Percentiles rank a stretch among this genome's conserved stretches.
Evolutionary conservation across 768 basidiomycete species (phyloP).

Genomic region (Scleroderma bovista): DNA sequence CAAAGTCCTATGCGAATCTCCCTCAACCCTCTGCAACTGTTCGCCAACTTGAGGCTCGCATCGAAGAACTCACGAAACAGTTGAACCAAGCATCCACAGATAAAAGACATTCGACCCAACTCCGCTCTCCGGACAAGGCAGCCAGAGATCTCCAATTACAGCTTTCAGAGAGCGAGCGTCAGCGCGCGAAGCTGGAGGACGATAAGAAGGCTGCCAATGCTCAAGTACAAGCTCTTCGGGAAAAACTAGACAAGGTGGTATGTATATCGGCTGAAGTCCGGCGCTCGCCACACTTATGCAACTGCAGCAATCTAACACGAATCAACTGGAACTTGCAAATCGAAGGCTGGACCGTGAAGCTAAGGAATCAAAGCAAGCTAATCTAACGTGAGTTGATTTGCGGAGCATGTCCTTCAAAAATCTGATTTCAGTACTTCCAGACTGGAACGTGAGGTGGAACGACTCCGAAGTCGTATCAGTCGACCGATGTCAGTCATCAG

Average conservation of each 20-base stretch:
- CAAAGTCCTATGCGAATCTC: slow-evolving; percentile 64
- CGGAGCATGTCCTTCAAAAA: background rate
- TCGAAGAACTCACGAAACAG: slow-evolving; percentile 60
- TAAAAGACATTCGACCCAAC: slow-evolving; percentile 28
- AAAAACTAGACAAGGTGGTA: slow-evolving; percentile 59
- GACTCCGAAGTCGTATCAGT: slow-evolving; percentile 58
- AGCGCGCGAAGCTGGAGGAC: slow-evolving; percentile 56
- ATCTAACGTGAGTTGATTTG: slow-evolving; percentile 48
- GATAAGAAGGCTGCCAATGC: slow-evolving; percentile 56
- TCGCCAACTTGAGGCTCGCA: slow-evolving; percentile 59
- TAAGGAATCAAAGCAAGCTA: slow-evolving; percentile 64
- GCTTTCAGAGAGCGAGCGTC: slow-evolving; percentile 56
- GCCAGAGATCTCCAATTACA: slow-evolving; percentile 50
- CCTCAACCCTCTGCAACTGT: slow-evolving; percentile 51
- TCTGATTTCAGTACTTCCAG: slow-evolving; percentile 26
- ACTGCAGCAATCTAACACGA: slow-evolving; percentile 64
- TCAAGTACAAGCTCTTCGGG: slow-evolving; percentile 52
- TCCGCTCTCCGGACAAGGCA: slow-evolving; percentile 41
- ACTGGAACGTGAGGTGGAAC: slow-evolving; percentile 63
- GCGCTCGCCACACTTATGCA: slow-evolving; percentile 2
- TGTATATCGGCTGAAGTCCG: slow-evolving; percentile 17
- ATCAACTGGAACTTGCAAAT: slow-evolving; percentile 61
- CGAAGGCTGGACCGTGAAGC: slow-evolving; percentile 75
- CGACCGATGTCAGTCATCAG: slow-evolving; percentile 40
- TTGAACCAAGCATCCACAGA: slow-evolving; percentile 40